phyloP scores from a whole-genome alignment of 352 stramenopile species.

The Phytophthora colocasiae region DNA sequence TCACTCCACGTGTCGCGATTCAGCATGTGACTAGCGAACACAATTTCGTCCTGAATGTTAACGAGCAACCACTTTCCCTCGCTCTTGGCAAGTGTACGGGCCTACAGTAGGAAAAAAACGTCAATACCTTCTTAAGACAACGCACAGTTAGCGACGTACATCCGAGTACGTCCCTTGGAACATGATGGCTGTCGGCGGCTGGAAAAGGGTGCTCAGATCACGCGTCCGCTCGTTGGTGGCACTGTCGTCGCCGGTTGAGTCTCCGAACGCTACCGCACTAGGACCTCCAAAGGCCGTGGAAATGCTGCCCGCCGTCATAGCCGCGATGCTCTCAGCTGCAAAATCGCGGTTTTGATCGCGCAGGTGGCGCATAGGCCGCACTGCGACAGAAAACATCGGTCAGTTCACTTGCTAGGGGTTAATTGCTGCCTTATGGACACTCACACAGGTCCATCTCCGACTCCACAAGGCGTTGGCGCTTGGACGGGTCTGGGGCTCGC shows the following conservation, averaged over 20 bases:
- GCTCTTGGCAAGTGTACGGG: constrained; percentile 81
- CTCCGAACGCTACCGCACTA: constrained; percentile 17
- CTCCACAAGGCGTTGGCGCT: constrained; percentile 81
- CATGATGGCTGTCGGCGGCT: constrained; percentile 79
- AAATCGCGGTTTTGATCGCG: constrained; percentile 84
- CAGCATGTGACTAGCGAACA: constrained; percentile 95
- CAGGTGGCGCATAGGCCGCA: constrained; percentile 59
- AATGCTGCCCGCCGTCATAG: constrained; percentile 64
- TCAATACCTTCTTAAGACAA: constrained; percentile 2
- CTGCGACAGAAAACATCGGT: constrained; percentile 17
- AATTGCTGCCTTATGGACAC: constrained; percentile 4
- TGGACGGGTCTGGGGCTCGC: constrained; percentile 81
- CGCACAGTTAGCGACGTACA: constrained; percentile 36
- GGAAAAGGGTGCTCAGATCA: constrained; percentile 77
- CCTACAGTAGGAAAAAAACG: constrained; percentile 32
- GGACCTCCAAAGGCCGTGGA: constrained; percentile 51
- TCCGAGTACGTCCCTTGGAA: constrained; percentile 83
- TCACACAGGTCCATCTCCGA: constrained; percentile 54
- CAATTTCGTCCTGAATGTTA: constrained; percentile 94
- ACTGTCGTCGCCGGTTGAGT: constrained; percentile 16
- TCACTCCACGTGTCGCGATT: constrained; percentile 97
- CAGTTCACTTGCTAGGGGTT: background rate
- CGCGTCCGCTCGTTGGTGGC: constrained; percentile 32
- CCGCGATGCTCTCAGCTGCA: constrained; percentile 80
- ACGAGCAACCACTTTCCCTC: constrained; percentile 93